These are phyloP conservation scores for Sporothrix luriei DNA, from an alignment of 2,329 filamentous ascomycete species.

Conservation along the genomic window DNA sequence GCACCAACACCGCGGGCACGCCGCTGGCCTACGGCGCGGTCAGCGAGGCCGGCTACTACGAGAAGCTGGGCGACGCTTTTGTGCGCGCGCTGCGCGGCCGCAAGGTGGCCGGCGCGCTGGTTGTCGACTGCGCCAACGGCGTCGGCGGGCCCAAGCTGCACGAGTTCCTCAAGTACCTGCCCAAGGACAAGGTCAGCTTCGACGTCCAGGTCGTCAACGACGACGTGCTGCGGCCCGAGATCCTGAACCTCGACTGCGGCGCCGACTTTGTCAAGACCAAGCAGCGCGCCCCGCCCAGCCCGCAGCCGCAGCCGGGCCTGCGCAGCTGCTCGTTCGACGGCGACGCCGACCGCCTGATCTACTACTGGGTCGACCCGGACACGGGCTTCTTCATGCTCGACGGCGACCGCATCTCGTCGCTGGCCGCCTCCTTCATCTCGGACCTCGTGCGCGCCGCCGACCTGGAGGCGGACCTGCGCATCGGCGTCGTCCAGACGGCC, in stretches of 20 bases:
- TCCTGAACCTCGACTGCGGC: constrained; percentile 87
- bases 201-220: constrained; percentile 90
- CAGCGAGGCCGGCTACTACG: constrained; percentile 90
- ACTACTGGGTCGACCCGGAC: constrained; percentile 85
- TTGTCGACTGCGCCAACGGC: constrained; percentile 94
- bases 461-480: constrained; percentile 76
- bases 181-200: constrained; percentile 64
- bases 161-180: constrained; percentile 82
- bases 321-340: constrained; percentile 92
- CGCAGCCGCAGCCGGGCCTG: constrained; percentile 73
- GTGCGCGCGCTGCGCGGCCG: constrained; percentile 77
- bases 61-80: constrained; percentile 86
- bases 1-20: constrained; percentile 88
- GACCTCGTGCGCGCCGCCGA: constrained; percentile 82
- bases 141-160: constrained; percentile 89
- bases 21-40: constrained; percentile 84
- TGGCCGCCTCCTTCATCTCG: constrained; percentile 91
- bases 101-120: constrained; percentile 72
- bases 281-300: constrained; percentile 82
- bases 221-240: constrained; percentile 85
- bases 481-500: constrained; percentile 94
- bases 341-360: constrained; percentile 92
- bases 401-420: constrained; percentile 92
- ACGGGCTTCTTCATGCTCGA: constrained; percentile 89
- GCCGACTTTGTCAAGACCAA: constrained; percentile 98